A percentile compares a stretch with the other conserved stretches of the same genome.
These are phyloP conservation scores for Beauveria varroae DNA, from an alignment of 2,329 filamentous ascomycete genomes.

Conservation along the genomic window DNA sequence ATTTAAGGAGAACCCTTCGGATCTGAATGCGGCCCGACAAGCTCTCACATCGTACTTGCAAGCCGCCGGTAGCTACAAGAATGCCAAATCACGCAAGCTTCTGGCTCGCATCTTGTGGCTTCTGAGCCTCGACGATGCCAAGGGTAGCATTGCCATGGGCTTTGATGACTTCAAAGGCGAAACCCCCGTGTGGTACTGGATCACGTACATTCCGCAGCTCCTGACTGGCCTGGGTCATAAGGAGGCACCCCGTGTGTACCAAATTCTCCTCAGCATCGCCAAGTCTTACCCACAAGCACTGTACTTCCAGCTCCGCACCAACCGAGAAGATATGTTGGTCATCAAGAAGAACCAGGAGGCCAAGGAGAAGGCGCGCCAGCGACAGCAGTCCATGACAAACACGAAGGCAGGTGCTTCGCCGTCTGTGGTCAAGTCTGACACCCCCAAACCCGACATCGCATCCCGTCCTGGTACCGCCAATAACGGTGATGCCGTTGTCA, in stretches of 20 bases:
- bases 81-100: conserved; percentile 88
- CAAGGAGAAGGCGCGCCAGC: conserved; percentile 56
- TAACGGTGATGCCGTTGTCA: conserved; percentile 36
- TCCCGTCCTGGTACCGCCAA: conserved; percentile 46
- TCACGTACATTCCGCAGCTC: conserved; percentile 95
- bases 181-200: conserved; percentile 98
- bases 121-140: conserved; percentile 83
- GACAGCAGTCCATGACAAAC: conserved; percentile 37
- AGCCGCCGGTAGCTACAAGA: conserved; percentile 94
- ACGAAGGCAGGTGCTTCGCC: conserved; percentile 40
- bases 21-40: conserved; percentile 78
- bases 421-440: conserved; percentile 46
- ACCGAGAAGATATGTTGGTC: conserved; percentile 82
- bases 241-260: conserved; percentile 79
- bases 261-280: conserved; percentile 84
- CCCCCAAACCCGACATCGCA: conserved; percentile 28
- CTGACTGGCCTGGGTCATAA: conserved; percentile 86
- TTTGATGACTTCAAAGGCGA: conserved; percentile 98
- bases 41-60: conserved; percentile 95
- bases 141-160: conserved; percentile 72
- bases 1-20: conserved; percentile 82
- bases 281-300: conserved; percentile 93
- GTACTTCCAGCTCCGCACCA: conserved; percentile 92
- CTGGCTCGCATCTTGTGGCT: conserved; percentile 93
- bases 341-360: conserved; percentile 85